phyloP scores from a whole-genome alignment of 163 green algal genomes.

The Coccomyxa subellipsoidea region DNA sequence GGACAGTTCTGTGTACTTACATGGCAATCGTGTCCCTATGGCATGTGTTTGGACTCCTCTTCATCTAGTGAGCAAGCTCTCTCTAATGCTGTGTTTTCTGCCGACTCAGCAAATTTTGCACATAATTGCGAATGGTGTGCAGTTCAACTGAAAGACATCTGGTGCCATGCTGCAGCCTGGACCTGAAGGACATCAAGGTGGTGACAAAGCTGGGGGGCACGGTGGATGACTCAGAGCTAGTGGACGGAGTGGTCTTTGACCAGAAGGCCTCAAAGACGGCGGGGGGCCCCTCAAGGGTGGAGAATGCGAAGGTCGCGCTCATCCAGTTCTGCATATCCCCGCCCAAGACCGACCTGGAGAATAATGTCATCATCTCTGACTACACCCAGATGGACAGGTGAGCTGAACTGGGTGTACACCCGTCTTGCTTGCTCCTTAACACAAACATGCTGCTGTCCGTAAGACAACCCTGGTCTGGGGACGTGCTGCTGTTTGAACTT shows the following conservation, averaged over 20 bases:
- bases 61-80: too few species aligned
- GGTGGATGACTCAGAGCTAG: slow-evolving; percentile 93
- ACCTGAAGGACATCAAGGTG: slow-evolving; percentile 84
- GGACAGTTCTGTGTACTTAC: not conserved
- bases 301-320: slow-evolving; percentile 91
- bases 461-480: too few species aligned
- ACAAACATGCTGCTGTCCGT: too few species aligned
- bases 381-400: slow-evolving; percentile 81
- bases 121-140: too few species aligned
- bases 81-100: too few species aligned
- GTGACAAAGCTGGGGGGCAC: slow-evolving; percentile 93
- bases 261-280: slow-evolving; percentile 82
- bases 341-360: slow-evolving; percentile 98
- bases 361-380: slow-evolving; percentile 87
- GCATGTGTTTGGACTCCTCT: too few species aligned
- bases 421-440: too few species aligned
- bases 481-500: too few species aligned
- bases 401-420: not conserved
- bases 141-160: not conserved
- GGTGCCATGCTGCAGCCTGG: slow-evolving; percentile 45
- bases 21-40: too few species aligned
- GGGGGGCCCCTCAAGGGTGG: slow-evolving; percentile 73
- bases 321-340: slow-evolving; percentile 70
- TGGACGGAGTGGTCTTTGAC: slow-evolving; percentile 96
- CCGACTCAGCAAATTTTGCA: too few species aligned